These are phyloP conservation scores for Takakia lepidozioides DNA, from an alignment of 225 moss, liverwort and hornwort species.

Conservation along the genomic window DNA sequence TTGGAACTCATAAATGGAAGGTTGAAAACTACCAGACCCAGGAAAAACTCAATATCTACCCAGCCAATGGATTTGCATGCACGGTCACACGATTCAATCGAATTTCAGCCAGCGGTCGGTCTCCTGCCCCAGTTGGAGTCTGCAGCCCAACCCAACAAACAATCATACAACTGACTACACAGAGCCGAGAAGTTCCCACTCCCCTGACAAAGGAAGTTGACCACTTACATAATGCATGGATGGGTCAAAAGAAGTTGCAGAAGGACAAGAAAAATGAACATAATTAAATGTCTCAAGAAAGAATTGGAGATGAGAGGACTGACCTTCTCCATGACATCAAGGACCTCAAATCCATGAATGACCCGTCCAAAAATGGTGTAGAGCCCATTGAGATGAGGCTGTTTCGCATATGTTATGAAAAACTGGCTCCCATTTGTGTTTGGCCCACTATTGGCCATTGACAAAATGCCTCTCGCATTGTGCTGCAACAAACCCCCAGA, in stretches of 20 bases:
- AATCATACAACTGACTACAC: no score
- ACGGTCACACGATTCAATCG: constrained; percentile 85
- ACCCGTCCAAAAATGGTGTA: constrained; percentile 96
- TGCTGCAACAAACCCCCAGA: no score
- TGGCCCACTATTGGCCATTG: constrained; percentile 97
- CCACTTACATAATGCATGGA: no score
- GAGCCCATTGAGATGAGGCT: constrained; percentile 92
- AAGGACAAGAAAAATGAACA: no score
- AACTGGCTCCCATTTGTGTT: constrained; percentile 99
- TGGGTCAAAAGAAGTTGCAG: no score
- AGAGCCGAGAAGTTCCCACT: no score
- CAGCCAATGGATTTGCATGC: constrained; percentile 94
- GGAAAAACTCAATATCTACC: no score
- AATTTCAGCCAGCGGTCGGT: constrained; percentile 96
- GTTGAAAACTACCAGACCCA: no score
- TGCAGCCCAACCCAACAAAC: constrained; percentile 24
- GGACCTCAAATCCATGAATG: constrained; percentile 92
- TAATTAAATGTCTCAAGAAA: no score
- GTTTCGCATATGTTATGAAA: constrained; percentile 86
- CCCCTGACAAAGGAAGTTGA: no score
- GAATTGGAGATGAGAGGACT: no score
- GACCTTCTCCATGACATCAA: constrained; percentile 99
- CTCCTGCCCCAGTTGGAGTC: constrained; percentile 88
- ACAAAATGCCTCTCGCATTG: constrained; percentile 86
- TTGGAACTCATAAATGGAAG: no score